phyloP scores from a whole-genome alignment of 1,284 basidiomycete genomes.

The Ganoderma leucocontextum region DNA sequence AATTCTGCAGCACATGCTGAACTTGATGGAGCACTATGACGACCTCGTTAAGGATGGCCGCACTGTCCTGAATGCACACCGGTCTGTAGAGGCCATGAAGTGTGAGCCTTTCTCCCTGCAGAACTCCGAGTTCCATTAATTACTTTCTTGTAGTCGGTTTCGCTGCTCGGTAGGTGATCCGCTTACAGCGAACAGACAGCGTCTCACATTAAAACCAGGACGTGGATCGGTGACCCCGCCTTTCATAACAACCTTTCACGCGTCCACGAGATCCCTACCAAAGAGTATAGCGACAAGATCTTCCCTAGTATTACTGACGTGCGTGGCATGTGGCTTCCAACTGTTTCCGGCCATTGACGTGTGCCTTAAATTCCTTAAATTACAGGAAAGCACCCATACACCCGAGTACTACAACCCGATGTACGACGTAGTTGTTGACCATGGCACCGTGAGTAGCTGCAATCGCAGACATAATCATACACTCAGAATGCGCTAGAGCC shows the following conservation, averaged over 20 bases:
- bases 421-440: slow-evolving; percentile 80
- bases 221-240: slow-evolving; percentile 81
- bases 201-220: slow-evolving; percentile 52
- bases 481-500: slow-evolving; percentile 61
- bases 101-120: slow-evolving; percentile 51
- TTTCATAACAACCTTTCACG: slow-evolving; percentile 64
- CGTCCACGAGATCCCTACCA: slow-evolving; percentile 76
- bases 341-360: not conserved
- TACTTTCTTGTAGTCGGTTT: slow-evolving; percentile 61
- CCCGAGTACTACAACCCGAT: slow-evolving; percentile 87
- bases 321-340: slow-evolving; percentile 37
- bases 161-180: slow-evolving; percentile 64
- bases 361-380: slow-evolving; percentile 11
- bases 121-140: slow-evolving; percentile 6
- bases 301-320: slow-evolving; percentile 83
- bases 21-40: slow-evolving; percentile 77
- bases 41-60: slow-evolving; percentile 54
- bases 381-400: slow-evolving; percentile 79
- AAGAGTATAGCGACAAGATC: slow-evolving; percentile 71
- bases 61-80: slow-evolving; percentile 70
- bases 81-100: slow-evolving; percentile 81
- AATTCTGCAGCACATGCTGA: slow-evolving; percentile 83
- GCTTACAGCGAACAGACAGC: too few relatives aligned
- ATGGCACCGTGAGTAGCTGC: slow-evolving; percentile 77
- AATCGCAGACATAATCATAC: not conserved